Evolutionary conservation across 169 alveolate genomes (phyloP), one percentile per base, ranked within the genome.

Genomic region (Neospora caninum): DNA sequence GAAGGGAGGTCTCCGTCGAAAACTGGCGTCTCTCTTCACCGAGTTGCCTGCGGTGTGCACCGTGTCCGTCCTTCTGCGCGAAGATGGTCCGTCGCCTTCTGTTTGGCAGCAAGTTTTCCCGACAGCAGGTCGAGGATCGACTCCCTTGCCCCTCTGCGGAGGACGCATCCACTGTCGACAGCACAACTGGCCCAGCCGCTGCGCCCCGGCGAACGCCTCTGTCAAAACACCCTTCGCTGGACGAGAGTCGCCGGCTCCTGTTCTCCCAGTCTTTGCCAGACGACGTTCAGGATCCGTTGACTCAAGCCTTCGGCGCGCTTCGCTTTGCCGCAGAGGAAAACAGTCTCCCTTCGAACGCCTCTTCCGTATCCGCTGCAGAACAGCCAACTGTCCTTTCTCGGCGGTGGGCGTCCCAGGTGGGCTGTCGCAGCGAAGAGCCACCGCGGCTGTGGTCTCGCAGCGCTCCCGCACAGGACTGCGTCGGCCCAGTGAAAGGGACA

Each of bases 241-340:
- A 82, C 2, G 36, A 4, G 34, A 82, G 43, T 18, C 54, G 89
- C 27, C 54, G 89, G 2, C 54, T 82, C 43, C 89, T 82, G 4
- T 43, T 82, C 64, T 67, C 89, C 9, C 53, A 41, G 38, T 16
- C 89, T 7, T 31, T 82, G 31, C 89, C 89, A 4, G 89, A 82
- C 18, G 89, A 82, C 43, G n/a, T 34, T 27, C 84, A 73, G 84
- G 89, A 82, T 16, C 89, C 89, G 38, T 36, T 82, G 58, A 42
- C 39, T 6, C 53, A 7, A 9, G 89, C 89, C 36, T 43, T 82
- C 36, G 89, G 64, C 31, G 53, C 86, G 9, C 86, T 78, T 36
- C 49, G 86, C 45, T 38, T 78, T n/a, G 7, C 42, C 43, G 9
- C 49, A 9, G 31, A 69, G 16, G 82, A 78, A 36, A 16, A 29